Evolutionary conservation across 495 filamentous ascomycete species (phyloP).

Genomic region (Penicillium chermesinum): DNA sequence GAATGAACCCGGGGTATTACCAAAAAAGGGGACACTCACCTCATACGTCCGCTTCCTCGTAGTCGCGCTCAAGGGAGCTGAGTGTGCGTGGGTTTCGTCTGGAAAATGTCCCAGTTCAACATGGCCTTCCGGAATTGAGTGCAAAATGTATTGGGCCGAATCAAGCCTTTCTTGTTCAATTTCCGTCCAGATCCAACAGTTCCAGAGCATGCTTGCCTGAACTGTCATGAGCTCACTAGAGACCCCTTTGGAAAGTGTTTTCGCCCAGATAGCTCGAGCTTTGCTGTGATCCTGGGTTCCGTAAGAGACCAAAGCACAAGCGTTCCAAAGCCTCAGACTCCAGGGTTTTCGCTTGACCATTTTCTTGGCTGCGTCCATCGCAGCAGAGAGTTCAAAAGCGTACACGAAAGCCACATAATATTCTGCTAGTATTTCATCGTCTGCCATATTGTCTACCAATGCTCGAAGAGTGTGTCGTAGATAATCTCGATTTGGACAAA

Average conservation of each 20-base stretch:
- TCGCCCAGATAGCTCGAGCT: slow-evolving; percentile 60
- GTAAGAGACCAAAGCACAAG: slow-evolving; percentile 69
- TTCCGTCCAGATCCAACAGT: slow-evolving; percentile 59
- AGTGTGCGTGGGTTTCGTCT: background rate
- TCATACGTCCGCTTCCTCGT: slow-evolving; percentile 4
- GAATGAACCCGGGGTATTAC: background rate
- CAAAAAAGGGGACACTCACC: slow-evolving; percentile 26
- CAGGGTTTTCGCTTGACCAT: slow-evolving; percentile 64
- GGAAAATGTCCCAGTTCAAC: background rate
- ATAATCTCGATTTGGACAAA: slow-evolving; percentile 46
- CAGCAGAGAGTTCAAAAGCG: slow-evolving; percentile 45
- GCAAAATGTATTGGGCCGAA: background rate
- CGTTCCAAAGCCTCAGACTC: slow-evolving; percentile 68
- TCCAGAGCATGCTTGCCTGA: slow-evolving; percentile 57
- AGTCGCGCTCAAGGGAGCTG: background rate
- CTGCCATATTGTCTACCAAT: slow-evolving; percentile 39
- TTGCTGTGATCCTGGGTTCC: slow-evolving; percentile 47
- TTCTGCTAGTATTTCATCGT: slow-evolving; percentile 55
- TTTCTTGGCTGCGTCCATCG: slow-evolving; percentile 67
- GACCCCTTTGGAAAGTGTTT: slow-evolving; percentile 54
- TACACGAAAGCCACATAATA: slow-evolving; percentile 69
- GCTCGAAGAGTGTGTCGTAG: slow-evolving; percentile 49
- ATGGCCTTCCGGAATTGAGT: background rate
- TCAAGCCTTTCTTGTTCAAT: slow-evolving; percentile 1
- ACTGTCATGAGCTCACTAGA: slow-evolving; percentile 33